phyloP scores from a whole-genome alignment of 371 early-diverging fungal species.

The Syncephalastrum sp. region DNA sequence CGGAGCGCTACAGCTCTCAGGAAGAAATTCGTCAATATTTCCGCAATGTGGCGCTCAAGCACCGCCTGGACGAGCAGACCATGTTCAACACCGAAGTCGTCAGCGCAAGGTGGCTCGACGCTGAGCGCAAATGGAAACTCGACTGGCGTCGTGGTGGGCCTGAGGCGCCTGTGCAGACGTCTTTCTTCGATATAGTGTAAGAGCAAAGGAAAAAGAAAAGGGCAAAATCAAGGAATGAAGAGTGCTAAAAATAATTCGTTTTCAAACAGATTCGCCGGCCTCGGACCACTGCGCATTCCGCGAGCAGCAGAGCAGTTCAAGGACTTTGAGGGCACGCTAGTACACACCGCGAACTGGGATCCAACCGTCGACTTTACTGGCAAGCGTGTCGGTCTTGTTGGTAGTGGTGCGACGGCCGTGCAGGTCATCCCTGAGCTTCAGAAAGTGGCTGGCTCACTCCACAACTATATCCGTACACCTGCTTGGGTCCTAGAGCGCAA shows the following conservation, averaged over 20 bases:
- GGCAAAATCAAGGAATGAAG: neutral
- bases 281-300: constrained; percentile 46
- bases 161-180: constrained; percentile 7
- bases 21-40: constrained; percentile 53
- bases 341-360: constrained; percentile 56
- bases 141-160: constrained; percentile 12
- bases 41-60: constrained; percentile 40
- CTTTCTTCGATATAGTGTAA: constrained; percentile 34
- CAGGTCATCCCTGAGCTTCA: constrained; percentile 22
- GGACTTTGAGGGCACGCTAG: constrained; percentile 39
- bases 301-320: constrained; percentile 49
- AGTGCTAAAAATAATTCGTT: neutral
- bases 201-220: constrained; percentile 22
- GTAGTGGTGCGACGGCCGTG: constrained; percentile 46
- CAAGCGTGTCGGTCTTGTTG: constrained; percentile 52
- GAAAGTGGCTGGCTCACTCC: constrained; percentile 9
- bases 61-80: constrained; percentile 44
- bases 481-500: constrained; percentile 12
- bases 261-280: constrained; percentile 17
- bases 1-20: constrained; percentile 32
- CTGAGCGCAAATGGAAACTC: constrained; percentile 44
- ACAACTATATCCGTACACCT: constrained; percentile 22
- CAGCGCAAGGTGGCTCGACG: constrained; percentile 43
- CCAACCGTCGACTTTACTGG: constrained; percentile 36
- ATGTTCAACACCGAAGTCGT: constrained; percentile 45